Evolutionary conservation across 2,329 filamentous ascomycete species (phyloP).

Genomic region (Nemania bipapillata): DNA sequence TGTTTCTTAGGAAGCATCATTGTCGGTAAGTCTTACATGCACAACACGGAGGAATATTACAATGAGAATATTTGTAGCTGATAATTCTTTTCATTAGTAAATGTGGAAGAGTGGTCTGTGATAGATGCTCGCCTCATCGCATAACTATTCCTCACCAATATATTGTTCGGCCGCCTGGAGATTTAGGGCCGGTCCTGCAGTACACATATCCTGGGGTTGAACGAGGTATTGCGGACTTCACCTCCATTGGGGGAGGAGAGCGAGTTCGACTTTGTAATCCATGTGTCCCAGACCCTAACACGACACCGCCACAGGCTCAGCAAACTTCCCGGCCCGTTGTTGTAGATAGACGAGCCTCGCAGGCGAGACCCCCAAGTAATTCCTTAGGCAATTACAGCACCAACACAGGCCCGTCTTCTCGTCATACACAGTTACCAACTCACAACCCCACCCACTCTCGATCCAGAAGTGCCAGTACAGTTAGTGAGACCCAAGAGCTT

Average conservation of each 20-base stretch:
- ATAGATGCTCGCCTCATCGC: slow-evolving; percentile 87
- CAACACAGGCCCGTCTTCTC: slow-evolving; percentile 41
- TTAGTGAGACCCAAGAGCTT: slow-evolving; percentile 49
- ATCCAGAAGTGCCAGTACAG: slow-evolving; percentile 63
- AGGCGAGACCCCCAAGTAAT: slow-evolving; percentile 61
- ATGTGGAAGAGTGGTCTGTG: slow-evolving; percentile 92
- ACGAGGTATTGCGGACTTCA: slow-evolving; percentile 57
- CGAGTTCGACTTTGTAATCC: slow-evolving; percentile 70
- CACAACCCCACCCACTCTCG: slow-evolving; percentile 44
- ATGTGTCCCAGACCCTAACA: slow-evolving; percentile 71
- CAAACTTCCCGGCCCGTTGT: slow-evolving; percentile 44
- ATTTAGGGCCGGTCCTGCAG: slow-evolving; percentile 45
- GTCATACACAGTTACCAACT: slow-evolving; percentile 46
- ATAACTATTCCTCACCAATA: slow-evolving; percentile 95
- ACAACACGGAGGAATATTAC: background rate
- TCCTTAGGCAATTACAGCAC: slow-evolving; percentile 14
- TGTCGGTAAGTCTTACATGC: slow-evolving; percentile 71
- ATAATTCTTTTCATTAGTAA: slow-evolving; percentile 64
- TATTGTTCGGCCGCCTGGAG: slow-evolving; percentile 80
- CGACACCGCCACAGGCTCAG: slow-evolving; percentile 63
- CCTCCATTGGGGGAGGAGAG: slow-evolving; percentile 64
- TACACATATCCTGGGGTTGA: slow-evolving; percentile 56
- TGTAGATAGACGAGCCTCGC: slow-evolving; percentile 45
- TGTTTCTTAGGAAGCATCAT: slow-evolving; percentile 91
- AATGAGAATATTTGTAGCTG: background rate